These are phyloP conservation scores for Arabidopsis lyrata DNA, from an alignment of 441 rosid species.

Conservation along the genomic window DNA sequence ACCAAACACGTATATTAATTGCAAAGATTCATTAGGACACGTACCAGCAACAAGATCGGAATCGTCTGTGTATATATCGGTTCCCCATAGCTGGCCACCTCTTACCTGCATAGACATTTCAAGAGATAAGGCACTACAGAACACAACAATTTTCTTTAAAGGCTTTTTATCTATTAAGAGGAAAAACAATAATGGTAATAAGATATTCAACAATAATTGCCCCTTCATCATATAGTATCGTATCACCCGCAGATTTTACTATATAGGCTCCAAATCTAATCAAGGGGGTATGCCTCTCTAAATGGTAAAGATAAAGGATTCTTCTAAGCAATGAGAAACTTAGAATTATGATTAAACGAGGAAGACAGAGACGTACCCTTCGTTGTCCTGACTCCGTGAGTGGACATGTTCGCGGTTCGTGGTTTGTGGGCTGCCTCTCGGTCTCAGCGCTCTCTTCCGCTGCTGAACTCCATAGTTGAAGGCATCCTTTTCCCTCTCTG, in stretches of 20 bases:
- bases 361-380: slow-evolving; percentile 71
- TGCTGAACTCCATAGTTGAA: slow-evolving; percentile 87
- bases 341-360: slow-evolving; percentile 26
- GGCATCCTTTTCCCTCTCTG: slow-evolving; percentile 79
- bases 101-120: slow-evolving; percentile 73
- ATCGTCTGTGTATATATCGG: slow-evolving; percentile 94
- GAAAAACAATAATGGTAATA: slow-evolving; percentile 29
- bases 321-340: slow-evolving; percentile 34
- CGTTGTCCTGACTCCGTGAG: slow-evolving; percentile 78
- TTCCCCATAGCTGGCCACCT: slow-evolving; percentile 99
- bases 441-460: slow-evolving; percentile 93
- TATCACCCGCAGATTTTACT: slow-evolving; percentile 25
- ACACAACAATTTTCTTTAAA: background rate
- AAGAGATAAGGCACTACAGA: slow-evolving; percentile 16
- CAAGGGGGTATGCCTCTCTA: slow-evolving; percentile 31
- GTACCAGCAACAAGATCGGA: slow-evolving; percentile 99
- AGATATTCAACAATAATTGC: slow-evolving; percentile 19
- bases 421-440: slow-evolving; percentile 92
- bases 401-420: slow-evolving; percentile 71
- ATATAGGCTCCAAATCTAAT: slow-evolving; percentile 32
- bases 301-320: slow-evolving; percentile 25
- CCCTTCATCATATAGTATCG: slow-evolving; percentile 4
- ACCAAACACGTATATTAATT: slow-evolving; percentile 30
- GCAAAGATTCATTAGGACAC: slow-evolving; percentile 35
- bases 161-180: slow-evolving; percentile 3